Evolutionary conservation across 73 alveolate genomes (phyloP).

Genomic region (Stentor roeselii): DNA sequence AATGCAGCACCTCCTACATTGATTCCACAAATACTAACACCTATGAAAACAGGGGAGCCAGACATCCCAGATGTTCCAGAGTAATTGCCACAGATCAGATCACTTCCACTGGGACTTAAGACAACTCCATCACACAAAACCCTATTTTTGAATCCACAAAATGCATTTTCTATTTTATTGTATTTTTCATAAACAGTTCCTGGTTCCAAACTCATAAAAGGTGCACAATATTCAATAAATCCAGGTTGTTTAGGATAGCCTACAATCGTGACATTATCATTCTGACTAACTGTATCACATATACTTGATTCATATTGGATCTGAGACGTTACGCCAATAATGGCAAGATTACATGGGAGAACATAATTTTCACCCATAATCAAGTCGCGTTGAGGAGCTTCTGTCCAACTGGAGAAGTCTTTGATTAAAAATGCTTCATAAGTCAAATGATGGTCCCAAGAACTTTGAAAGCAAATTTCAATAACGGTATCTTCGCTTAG

Average conservation of each 20-base stretch:
- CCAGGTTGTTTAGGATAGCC: not conserved
- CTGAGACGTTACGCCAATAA: not conserved
- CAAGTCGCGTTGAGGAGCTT: not conserved
- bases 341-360: not conserved
- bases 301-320: not conserved
- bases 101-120: not conserved
- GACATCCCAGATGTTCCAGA: not conserved
- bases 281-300: not conserved
- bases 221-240: not conserved
- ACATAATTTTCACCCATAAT: not conserved
- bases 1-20: not conserved
- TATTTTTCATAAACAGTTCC: no score
- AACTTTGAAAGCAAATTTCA: no score
- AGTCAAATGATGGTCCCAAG: no score
- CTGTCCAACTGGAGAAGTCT: not conserved
- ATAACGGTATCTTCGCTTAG: no score
- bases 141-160: not conserved
- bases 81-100: not conserved
- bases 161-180: not conserved
- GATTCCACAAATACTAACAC: not conserved
- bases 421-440: not conserved
- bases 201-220: not conserved
- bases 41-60: not conserved
- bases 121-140: not conserved
- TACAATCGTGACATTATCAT: not conserved